These are phyloP conservation scores for Pyrenophora teres DNA, from an alignment of 2,329 filamentous ascomycete species.

Conservation along the genomic window DNA sequence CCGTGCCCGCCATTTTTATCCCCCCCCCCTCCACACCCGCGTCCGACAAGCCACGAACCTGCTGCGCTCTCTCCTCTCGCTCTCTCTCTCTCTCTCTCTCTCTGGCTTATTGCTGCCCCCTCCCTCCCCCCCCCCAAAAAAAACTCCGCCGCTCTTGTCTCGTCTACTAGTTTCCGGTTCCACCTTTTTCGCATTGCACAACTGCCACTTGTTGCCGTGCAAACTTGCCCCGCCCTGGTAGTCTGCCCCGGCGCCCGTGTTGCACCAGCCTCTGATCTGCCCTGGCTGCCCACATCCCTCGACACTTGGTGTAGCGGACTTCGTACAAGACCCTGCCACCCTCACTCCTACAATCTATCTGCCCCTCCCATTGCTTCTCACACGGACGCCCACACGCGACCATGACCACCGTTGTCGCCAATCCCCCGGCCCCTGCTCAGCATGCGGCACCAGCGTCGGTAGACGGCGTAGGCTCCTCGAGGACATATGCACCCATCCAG, in stretches of 20 bases:
- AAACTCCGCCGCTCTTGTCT: slow-evolving; percentile 6
- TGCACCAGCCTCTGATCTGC: slow-evolving; percentile 33
- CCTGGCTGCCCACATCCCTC: slow-evolving; percentile 39
- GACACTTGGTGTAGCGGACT: slow-evolving; percentile 44
- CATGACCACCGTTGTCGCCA: slow-evolving; percentile 56
- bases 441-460: slow-evolving; percentile 44
- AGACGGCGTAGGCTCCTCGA: slow-evolving; percentile 47
- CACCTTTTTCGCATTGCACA: slow-evolving; percentile 5
- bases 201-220: not conserved
- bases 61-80: slow-evolving; percentile 10
- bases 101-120: not conserved
- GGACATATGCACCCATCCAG: slow-evolving; percentile 52
- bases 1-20: slow-evolving; percentile 32
- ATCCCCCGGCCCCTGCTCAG: slow-evolving; percentile 48
- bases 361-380: slow-evolving; percentile 21
- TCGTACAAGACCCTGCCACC: slow-evolving; percentile 38
- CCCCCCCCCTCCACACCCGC: slow-evolving; percentile 26
- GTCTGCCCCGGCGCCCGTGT: slow-evolving; percentile 19
- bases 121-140: no score
- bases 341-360: slow-evolving; percentile 41
- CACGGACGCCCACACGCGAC: slow-evolving; percentile 30
- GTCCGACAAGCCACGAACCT: slow-evolving; percentile 10
- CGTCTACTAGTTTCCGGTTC: slow-evolving; percentile 4
- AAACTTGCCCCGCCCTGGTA: slow-evolving; percentile 6
- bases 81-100: not conserved